Evolutionary conservation across 2,329 filamentous ascomycete genomes (phyloP), one percentile per base, ranked within the genome.

Genomic region (Dothistroma septosporum): DNA sequence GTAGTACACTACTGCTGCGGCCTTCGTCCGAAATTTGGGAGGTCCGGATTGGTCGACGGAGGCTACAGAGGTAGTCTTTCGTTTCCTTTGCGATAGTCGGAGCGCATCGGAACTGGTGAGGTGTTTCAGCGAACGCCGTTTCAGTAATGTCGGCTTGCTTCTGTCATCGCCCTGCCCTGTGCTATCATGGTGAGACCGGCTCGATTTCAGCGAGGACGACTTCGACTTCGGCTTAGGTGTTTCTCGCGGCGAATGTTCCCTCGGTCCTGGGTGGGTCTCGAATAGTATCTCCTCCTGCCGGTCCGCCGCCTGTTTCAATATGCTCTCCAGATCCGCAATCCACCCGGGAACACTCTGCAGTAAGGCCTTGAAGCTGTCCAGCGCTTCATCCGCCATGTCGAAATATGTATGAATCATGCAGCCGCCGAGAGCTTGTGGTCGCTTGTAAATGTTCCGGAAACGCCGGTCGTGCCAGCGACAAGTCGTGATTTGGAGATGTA

Each of bases 1-100:
- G 73, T 97, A 97, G 75, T 91, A 92, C n/a, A 97, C 89, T 46
- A 94, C 87, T 52, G 93, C 87, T 81, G 91, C 89, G 60, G 83
- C 87, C 66, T 88, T 85, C 3, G 86, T 86, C 58, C 89, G 86
- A 72, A 88, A 89, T 63, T 85, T 84, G 11, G 79, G 74, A 0
- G 79, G 76, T 3, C 74, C 76, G 7, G 76, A 77, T 8, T 69
- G 65, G 47, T 72, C 69, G 19, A 72, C 76, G 3, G 78, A 79
- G 7, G 70, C 65, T 22, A 76, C 66, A 3, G 79, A 80, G 1
- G 72, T 69, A 7, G 77, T 75, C 69, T 80, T 80, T 46, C 78
- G 74, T 68, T 81, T 80, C 28, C 70, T 61, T 60, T 72, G 71
- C 6, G 69, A 68, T 8, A 72, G 54, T 35, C 68, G 63, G 7